Evolutionary conservation across 768 basidiomycete genomes (phyloP).

Genomic region (Tulasnella sp.): DNA sequence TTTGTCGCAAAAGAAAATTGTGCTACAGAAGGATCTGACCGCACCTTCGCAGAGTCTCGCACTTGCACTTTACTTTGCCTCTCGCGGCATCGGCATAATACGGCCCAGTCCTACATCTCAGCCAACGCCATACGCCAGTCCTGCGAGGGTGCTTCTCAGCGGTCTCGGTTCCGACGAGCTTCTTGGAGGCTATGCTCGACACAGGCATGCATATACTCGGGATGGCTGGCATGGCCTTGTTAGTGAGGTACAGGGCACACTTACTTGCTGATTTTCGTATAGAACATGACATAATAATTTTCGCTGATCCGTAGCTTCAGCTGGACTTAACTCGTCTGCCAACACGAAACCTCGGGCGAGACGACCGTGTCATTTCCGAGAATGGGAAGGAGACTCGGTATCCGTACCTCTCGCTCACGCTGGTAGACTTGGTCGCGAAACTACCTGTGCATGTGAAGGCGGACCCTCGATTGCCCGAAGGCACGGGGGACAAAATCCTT

Average conservation of each 20-base stretch:
- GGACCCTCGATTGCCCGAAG: constrained; percentile 63
- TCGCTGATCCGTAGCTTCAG: constrained; percentile 51
- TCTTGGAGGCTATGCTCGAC: constrained; percentile 86
- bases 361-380: constrained; percentile 86
- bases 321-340: constrained; percentile 82
- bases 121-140: constrained; percentile 49
- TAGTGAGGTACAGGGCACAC: constrained; percentile 63
- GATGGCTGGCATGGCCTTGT: constrained; percentile 69
- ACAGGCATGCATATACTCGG: constrained; percentile 59
- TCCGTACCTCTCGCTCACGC: constrained; percentile 74
- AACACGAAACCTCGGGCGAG: constrained; percentile 80
- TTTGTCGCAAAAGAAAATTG: background rate
- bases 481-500: constrained; percentile 82
- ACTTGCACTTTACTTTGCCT: constrained; percentile 86
- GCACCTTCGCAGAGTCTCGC: constrained; percentile 61
- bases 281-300: background rate
- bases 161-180: constrained; percentile 95
- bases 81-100: constrained; percentile 60
- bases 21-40: background rate
- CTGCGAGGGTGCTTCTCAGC: constrained; percentile 73
- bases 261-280: no score
- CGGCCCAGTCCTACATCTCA: constrained; percentile 30
- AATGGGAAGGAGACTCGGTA: constrained; percentile 89
- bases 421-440: constrained; percentile 65
- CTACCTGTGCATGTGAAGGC: constrained; percentile 76